Evolutionary conservation across 108 stramenopile species (phyloP), one percentile per base, ranked within the genome.

Genomic region (Phaeodactylum tricornutum): DNA sequence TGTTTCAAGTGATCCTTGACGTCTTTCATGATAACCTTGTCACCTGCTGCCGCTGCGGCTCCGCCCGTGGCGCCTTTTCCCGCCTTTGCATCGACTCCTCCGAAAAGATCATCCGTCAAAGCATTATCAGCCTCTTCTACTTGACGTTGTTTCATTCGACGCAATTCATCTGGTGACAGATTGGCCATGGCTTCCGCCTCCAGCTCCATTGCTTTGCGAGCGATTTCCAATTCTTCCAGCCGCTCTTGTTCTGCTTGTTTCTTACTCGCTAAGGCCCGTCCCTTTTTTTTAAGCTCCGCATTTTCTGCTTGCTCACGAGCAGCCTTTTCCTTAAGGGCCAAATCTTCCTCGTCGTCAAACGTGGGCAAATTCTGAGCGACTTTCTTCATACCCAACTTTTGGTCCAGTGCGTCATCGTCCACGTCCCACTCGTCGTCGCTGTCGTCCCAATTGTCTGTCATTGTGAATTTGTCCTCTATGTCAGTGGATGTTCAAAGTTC

Each of bases 371-470:
- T 19, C 14, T 55, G 29, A 11, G 40, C 33, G 43, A 68, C 51
- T 40, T 65, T 71, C n/a, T 61, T 30, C 19, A 74, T 62, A 9
- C 78, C 84, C 24, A 92, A 76, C 14, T 66, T 64, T 47, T 66
- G 67, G 54, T 79, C 85, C 17, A 93, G 63, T 39, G 78, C 84
- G 47, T 78, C 82, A 33, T 81, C 79, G 48, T 84, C 92, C 30
- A 74, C 83, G 61, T 93, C 92, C 92, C 92, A 93, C 30, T 93
- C 92, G 47, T 93, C 87, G 62, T 87, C 85, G 30, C 69, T 64
- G 52, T 87, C 90, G 54, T 92, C 86, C 86, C 86, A 92, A 25
- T 62, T 64, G 66, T 84, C 84, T 47, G 71, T 62, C 84, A 86
- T 88, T 22, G 43, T 83, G 6, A 14, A n/a, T 49, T 49, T 4